Percentiles rank a stretch among this genome's conserved stretches.
phyloP scores from a whole-genome alignment of 2,329 filamentous ascomycete genomes.

The Stemphylium vesicarium region DNA sequence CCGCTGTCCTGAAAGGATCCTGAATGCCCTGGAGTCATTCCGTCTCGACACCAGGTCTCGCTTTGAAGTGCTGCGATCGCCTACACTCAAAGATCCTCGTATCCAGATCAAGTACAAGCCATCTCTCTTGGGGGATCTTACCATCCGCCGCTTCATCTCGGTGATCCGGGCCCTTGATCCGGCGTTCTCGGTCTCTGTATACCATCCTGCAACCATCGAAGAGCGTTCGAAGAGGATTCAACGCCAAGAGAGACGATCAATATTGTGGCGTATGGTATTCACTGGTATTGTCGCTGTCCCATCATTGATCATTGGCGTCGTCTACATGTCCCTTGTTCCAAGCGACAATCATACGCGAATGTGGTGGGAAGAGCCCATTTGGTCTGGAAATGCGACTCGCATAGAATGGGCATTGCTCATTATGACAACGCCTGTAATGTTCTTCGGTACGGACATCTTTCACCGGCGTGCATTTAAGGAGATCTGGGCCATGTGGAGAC shows the following conservation, averaged over 20 bases:
- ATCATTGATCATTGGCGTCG: constrained; percentile 84
- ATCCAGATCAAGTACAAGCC: no score
- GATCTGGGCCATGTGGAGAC: constrained; percentile 76
- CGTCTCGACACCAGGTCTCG: no score
- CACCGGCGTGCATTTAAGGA: constrained; percentile 82
- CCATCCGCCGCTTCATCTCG: constrained; percentile 74
- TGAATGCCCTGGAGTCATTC: constrained; percentile 59
- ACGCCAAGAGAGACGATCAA: constrained; percentile 69
- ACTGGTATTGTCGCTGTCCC: constrained; percentile 76
- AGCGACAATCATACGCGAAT: constrained; percentile 62
- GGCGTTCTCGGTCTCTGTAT: constrained; percentile 71
- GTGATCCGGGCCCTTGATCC: constrained; percentile 71
- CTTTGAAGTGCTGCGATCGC: constrained; percentile 59
- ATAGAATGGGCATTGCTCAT: constrained; percentile 81
- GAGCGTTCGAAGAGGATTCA: constrained; percentile 79
- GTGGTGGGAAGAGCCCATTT: constrained; percentile 74
- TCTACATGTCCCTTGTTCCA: constrained; percentile 85
- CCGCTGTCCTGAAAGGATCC: constrained; percentile 58
- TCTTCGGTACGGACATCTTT: constrained; percentile 85
- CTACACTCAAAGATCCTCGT: constrained; percentile 59
- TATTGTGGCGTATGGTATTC: constrained; percentile 75
- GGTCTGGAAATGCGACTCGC: constrained; percentile 72
- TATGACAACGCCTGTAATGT: constrained; percentile 84
- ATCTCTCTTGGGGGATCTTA: constrained; percentile 66
- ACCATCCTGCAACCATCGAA: constrained; percentile 82